Base-by-base conservation (phyloP, 2,329 filamentous ascomycete species). In the Akanthomyces lecanii region DNA sequence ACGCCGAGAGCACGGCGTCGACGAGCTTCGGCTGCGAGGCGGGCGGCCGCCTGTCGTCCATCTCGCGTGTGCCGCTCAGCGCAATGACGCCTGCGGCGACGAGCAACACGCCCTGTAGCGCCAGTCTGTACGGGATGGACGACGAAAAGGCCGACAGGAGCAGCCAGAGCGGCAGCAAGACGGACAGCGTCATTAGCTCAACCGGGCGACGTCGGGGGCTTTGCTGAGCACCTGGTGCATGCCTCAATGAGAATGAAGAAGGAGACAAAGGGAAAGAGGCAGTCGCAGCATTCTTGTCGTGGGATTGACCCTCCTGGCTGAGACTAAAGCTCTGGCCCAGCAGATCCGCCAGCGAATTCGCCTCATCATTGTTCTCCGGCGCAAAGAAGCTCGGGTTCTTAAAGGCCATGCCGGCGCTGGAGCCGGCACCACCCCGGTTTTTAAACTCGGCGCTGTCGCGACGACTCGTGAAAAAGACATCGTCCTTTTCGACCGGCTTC, bases 381-480 rank as follows among this genome's bases (percentile, higher is more conserved):
- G 85, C 84, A 72, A 86, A 88, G 73, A 87, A 84, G n/a, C 74
- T 82, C 2, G 85, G 85, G 53, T 85, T 83, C 63, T 85, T 81
- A 60, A 88, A 87, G 38, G 81, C 74, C 42, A 78, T 78, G 3
- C 64, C 64, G 0, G 33, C 72, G 1, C 25, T 44, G 40, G 18
- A 44, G 18, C 36, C 25, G 21, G 36, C 6, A 11, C 33, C 16
- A 38, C 33, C n/a, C 65, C 10, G 63, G 42, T 23, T 64, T 5
- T 52, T 55, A 10, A 50, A 62, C n/a, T 28, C 28, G 58, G 63
- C 51, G 60, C 68, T 40, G 25, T 66, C 64, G n/a, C 66, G 65
- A 14, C 67, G 65, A n/a, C 69, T 66, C 57, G 70, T 71, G 70
- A 86, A 87, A 70, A 85, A 83, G 61, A 81, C 80, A 30, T 80